These are phyloP conservation scores for Malus asiatica DNA, from an alignment of 306 rosid genomes.

Conservation along the genomic window DNA sequence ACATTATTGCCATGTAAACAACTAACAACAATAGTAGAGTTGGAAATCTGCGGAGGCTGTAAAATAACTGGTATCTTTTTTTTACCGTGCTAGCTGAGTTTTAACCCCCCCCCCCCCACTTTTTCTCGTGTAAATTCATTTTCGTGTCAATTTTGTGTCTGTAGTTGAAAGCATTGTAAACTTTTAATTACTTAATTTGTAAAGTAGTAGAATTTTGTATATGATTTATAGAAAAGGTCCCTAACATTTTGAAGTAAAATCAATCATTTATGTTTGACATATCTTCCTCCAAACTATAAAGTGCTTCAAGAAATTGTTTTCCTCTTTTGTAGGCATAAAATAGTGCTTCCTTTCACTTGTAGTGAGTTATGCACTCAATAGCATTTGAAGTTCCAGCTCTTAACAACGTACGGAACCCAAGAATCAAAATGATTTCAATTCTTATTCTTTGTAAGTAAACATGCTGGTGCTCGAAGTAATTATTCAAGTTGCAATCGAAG, in stretches of 20 bases:
- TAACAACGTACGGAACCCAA: too few relatives aligned
- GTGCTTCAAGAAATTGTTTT: too few relatives aligned
- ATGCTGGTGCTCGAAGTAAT: too few relatives aligned
- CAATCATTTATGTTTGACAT: too few relatives aligned
- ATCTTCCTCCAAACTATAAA: too few relatives aligned
- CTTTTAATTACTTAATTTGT: neutral
- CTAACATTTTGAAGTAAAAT: neutral
- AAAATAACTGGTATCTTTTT: neutral
- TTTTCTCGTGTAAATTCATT: conserved; percentile 1
- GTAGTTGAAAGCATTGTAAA: neutral
- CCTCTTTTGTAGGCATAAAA: too few relatives aligned
- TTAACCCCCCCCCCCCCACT: neutral
- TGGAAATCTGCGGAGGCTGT: neutral
- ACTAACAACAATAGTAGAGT: conserved; percentile 19
- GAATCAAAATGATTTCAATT: too few relatives aligned
- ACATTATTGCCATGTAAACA: conserved; percentile 26
- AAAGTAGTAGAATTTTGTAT: neutral
- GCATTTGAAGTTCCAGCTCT: too few relatives aligned
- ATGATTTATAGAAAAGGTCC: conserved; percentile 1
- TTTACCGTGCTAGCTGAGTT: conserved; percentile 5
- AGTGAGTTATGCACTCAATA: too few relatives aligned
- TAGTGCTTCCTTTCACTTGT: too few relatives aligned
- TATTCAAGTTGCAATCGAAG: neutral
- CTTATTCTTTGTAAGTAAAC: too few relatives aligned
- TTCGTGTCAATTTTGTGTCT: conserved; percentile 3